phyloP scores from a whole-genome alignment of 2,329 filamentous ascomycete species.

The Colletotrichum sp. region DNA sequence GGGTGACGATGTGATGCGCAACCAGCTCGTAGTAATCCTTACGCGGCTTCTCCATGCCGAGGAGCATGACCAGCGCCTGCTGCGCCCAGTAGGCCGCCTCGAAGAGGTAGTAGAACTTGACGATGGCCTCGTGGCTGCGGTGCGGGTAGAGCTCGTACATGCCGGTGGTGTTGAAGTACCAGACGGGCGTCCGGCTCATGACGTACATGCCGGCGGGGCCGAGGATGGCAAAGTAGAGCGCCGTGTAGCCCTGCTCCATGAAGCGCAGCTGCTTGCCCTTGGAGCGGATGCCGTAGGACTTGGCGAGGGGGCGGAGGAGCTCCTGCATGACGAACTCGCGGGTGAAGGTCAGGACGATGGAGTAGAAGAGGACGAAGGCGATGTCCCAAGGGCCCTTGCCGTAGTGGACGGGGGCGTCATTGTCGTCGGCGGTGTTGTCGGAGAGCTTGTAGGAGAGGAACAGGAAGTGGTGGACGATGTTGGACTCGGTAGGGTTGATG shows the following conservation, averaged over 20 bases:
- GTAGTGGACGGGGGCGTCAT: constrained; percentile 59
- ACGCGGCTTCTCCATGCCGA: constrained; percentile 74
- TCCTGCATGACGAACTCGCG: constrained; percentile 79
- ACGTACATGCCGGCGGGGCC: constrained; percentile 73
- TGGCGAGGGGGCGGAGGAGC: constrained; percentile 67
- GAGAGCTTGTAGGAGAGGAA: constrained; percentile 74
- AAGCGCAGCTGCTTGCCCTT: constrained; percentile 72
- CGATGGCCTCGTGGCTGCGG: constrained; percentile 64
- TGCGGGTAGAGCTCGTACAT: constrained; percentile 79
- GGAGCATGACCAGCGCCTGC: constrained; percentile 71
- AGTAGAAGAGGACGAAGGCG: constrained; percentile 75
- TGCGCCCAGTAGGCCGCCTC: constrained; percentile 79
- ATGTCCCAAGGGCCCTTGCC: constrained; percentile 74
- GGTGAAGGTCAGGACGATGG: constrained; percentile 72
- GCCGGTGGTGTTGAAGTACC: constrained; percentile 75
- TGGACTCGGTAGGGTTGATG: constrained; percentile 66
- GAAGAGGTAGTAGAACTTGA: constrained; percentile 79
- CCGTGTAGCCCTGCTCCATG: constrained; percentile 80
- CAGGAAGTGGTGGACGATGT: constrained; percentile 68
- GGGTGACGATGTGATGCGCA: constrained; percentile 73
- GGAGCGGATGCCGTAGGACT: constrained; percentile 61
- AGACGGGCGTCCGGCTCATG: constrained; percentile 72
- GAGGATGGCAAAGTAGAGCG: constrained; percentile 71
- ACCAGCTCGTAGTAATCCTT: constrained; percentile 81
- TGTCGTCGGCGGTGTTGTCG: constrained; percentile 35